Percentiles rank a stretch among this genome's conserved stretches.
phyloP scores from a whole-genome alignment of 73 alveolate genomes.

The Loxodes magnus region DNA sequence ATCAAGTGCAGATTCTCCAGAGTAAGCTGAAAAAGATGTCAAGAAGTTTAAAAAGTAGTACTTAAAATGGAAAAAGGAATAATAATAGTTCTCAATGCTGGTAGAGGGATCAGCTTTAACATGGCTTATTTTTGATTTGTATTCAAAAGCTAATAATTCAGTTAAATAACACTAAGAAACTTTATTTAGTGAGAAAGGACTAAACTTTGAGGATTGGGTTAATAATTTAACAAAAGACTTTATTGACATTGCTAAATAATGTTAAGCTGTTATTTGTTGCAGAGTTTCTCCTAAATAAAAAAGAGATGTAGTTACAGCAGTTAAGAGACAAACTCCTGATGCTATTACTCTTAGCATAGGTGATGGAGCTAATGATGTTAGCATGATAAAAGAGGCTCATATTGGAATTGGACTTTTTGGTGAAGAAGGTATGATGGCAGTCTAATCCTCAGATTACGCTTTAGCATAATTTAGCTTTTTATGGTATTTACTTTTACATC shows the following conservation, averaged over 20 bases:
- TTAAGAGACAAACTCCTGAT: constrained; percentile 53
- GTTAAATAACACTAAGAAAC: background rate
- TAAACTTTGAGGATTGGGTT: background rate
- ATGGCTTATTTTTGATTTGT: background rate
- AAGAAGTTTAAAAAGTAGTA: background rate
- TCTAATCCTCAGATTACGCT: constrained; percentile 87
- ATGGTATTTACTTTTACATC: constrained; percentile 79
- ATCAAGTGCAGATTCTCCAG: background rate
- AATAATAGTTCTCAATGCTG: too few relatives aligned
- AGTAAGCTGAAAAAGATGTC: background rate
- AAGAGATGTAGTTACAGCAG: constrained; percentile 75
- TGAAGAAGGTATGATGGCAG: constrained; percentile 98
- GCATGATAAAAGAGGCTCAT: constrained; percentile 95
- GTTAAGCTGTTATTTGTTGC: constrained; percentile 90
- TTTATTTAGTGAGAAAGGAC: too few relatives aligned
- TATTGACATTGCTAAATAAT: constrained; percentile 53
- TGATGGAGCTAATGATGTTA: constrained; percentile 98
- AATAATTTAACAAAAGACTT: constrained; percentile 25
- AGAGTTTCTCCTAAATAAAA: constrained; percentile 88
- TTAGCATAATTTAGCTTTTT: constrained; percentile 80
- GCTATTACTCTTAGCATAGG: constrained; percentile 87
- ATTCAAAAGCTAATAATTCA: background rate
- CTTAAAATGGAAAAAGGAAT: background rate
- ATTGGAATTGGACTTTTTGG: constrained; percentile 96
- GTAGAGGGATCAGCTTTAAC: constrained; percentile 7